Evolutionary conservation across 768 basidiomycete species (phyloP).

Genomic region (Heimioporus sp.): DNA sequence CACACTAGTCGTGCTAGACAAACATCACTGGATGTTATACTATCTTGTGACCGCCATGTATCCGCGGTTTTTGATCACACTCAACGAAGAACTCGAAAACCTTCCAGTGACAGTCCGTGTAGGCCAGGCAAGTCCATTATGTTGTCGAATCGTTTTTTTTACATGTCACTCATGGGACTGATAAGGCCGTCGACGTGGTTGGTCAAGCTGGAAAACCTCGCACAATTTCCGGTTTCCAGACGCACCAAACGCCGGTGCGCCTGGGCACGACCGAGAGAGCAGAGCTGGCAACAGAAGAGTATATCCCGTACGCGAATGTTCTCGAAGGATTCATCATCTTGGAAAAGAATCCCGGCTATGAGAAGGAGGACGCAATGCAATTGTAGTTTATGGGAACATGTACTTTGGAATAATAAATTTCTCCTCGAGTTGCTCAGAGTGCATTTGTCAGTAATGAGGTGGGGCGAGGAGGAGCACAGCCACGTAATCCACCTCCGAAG

Average conservation of each 20-base stretch:
- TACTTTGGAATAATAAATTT: conserved; percentile 3
- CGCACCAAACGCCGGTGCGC: conserved; percentile 94
- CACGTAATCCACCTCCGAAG: too few relatives aligned
- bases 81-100: conserved; percentile 87
- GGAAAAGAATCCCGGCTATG: conserved; percentile 89
- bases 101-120: conserved; percentile 92
- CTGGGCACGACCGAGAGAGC: conserved; percentile 92
- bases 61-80: conserved; percentile 96
- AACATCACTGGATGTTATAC: conserved; percentile 98
- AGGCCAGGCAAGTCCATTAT: conserved; percentile 60
- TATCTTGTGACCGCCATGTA: conserved; percentile 97
- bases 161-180: conserved; percentile 1
- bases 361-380: conserved; percentile 85
- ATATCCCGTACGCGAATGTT: conserved; percentile 83
- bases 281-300: conserved; percentile 97
- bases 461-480: too few relatives aligned
- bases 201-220: conserved; percentile 97
- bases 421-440: too few relatives aligned
- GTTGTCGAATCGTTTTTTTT: background rate
- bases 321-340: conserved; percentile 92
- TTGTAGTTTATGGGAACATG: conserved; percentile 38
- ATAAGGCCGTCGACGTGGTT: conserved; percentile 91
- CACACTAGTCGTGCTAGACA: conserved; percentile 83
- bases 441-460: too few relatives aligned
- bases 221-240: conserved; percentile 98